A percentile compares a stretch with the other conserved stretches of the same genome.
Evolutionary conservation across 169 alveolate species (phyloP).

Genomic region (Perkinsus olseni): DNA sequence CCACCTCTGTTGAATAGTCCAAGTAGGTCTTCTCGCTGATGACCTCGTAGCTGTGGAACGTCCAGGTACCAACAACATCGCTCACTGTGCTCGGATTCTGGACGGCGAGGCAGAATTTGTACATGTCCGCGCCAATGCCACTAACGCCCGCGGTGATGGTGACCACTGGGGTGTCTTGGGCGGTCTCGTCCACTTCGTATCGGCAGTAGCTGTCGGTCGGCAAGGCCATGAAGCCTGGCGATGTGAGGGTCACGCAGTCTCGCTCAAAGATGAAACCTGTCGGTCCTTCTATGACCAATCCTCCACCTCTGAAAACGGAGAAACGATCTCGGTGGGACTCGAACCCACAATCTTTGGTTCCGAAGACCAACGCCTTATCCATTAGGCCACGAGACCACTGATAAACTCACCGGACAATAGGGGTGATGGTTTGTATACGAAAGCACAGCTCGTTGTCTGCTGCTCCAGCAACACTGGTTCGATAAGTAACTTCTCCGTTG

Average conservation of each 20-base stretch:
- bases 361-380: slow-evolving; percentile 92
- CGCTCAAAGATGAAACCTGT: neutral
- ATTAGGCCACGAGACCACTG: slow-evolving; percentile 69
- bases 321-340: slow-evolving; percentile 68
- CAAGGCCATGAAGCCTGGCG: neutral
- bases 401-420: neutral
- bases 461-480: neutral
- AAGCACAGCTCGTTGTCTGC: neutral
- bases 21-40: neutral
- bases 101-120: neutral
- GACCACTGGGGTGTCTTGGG: neutral
- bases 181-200: neutral
- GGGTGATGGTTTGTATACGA: neutral
- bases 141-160: neutral
- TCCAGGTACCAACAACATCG: neutral
- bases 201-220: neutral
- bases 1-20: neutral
- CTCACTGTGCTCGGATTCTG: neutral
- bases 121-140: neutral
- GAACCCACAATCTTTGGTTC: slow-evolving; percentile 92
- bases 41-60: neutral
- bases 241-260: neutral
- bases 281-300: neutral
- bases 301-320: neutral
- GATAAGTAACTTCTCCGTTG: neutral